Base-by-base conservation (phyloP, 192 early-diverging fungal genomes). In the Jimgerdemannia flammicorona region DNA sequence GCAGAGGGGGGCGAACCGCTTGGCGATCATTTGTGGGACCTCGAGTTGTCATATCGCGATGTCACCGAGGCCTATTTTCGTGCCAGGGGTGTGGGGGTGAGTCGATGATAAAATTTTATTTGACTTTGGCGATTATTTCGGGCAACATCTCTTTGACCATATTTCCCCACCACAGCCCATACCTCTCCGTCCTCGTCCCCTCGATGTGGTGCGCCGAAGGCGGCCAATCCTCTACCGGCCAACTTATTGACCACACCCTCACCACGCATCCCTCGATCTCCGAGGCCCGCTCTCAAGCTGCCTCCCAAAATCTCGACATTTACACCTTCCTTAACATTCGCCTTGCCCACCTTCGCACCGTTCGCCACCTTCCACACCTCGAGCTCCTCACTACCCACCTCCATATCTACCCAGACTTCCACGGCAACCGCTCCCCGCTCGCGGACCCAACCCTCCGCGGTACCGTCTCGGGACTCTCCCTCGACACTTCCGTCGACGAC, bases 341-440 rank as follows among this genome's bases (percentile, higher is more conserved):
- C 72, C 68, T 91, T 39, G 68, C 67, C 2, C 17, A 14, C 14
- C n/a, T 89, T 3, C 73, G 80, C 29, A 41, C 75, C 20, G 66
- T 67, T n/a, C 74, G 72, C 20, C 44, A 77, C 2, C 9, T 78
- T 1, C 41, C 66, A 7, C 72, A 83, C 69, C 66, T 79, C 6
- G 79, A 77, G 3, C 72, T 76, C n/a, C 78, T 87, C 19, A 79
- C 79, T n/a, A 78, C 72, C 43, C 43, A 80, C 69, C 44, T 92
- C 7, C 92, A 93, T 69, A 76, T 93, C 66, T 85, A 89, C 8
- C 93, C 93, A n/a, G 93, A 94, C 78, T 88, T 86, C 74, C 91
- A 94, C 77, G 93, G 93, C 3, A 93, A 93, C 74, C 85, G 93
- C 7, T 89, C 90, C 4, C 93, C 93, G 3, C 76, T 93, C 17